Evolutionary conservation across 2,329 filamentous ascomycete genomes (phyloP).

Genomic region (Diaporthe citriasiana): DNA sequence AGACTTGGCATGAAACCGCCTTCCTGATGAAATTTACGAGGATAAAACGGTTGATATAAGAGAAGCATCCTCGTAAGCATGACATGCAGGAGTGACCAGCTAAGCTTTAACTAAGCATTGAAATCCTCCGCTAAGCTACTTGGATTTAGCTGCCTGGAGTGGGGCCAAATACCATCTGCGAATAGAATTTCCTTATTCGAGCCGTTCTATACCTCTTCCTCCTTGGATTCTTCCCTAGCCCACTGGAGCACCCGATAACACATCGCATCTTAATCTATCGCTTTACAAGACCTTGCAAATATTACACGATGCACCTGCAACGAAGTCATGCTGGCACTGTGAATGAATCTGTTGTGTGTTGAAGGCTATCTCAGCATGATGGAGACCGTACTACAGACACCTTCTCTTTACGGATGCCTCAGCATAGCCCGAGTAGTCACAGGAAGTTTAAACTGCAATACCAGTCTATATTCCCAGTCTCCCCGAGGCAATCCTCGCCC

Average conservation of each 20-base stretch:
- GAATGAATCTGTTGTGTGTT: too few species aligned
- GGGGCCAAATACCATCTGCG: neutral
- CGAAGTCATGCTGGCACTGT: too few species aligned
- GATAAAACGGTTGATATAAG: neutral
- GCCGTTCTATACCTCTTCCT: too few species aligned
- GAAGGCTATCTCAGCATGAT: neutral
- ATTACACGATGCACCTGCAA: too few species aligned
- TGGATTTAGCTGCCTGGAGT: neutral
- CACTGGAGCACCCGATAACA: too few species aligned
- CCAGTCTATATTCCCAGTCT: neutral
- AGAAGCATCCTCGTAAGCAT: neutral
- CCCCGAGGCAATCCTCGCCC: neutral
- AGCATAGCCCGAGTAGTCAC: too few species aligned
- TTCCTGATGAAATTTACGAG: neutral
- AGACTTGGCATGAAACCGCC: neutral
- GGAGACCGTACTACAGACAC: too few species aligned
- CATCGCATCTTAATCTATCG: too few species aligned
- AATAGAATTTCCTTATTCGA: too few species aligned
- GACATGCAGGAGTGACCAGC: neutral
- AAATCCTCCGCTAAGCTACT: slow-evolving; percentile 3
- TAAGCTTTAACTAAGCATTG: neutral
- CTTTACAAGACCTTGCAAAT: too few species aligned
- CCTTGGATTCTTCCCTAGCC: too few species aligned
- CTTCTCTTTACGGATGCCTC: too few species aligned
- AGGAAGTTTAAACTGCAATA: neutral